phyloP scores from a whole-genome alignment of 225 moss, liverwort and hornwort species.

The Neckera pumila region DNA sequence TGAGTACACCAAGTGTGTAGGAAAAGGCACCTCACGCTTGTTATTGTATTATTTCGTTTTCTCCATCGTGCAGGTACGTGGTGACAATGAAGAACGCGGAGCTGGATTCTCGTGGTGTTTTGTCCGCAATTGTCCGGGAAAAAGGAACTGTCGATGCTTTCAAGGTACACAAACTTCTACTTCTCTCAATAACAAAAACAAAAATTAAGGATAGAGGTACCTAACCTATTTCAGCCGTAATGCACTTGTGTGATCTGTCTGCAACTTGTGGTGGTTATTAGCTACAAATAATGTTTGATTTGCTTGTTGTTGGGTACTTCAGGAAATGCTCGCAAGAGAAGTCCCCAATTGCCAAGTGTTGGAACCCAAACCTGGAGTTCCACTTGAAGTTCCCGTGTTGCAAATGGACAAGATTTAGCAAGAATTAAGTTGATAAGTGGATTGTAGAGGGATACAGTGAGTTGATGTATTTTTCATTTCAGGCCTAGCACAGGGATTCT shows the following conservation, averaged over 20 bases:
- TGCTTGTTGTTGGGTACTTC: background rate
- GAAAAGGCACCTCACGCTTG: background rate
- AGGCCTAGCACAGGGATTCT: background rate
- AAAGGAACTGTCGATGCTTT: constrained; percentile 61
- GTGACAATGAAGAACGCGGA: constrained; percentile 94
- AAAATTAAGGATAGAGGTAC: background rate
- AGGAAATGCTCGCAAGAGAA: constrained; percentile 56
- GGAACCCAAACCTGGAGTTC: constrained; percentile 61
- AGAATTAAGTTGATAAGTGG: background rate
- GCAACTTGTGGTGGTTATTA: background rate
- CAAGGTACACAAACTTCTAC: constrained; percentile 24
- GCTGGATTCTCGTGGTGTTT: constrained; percentile 51
- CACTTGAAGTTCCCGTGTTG: constrained; percentile 47
- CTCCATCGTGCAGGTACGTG: constrained; percentile 40
- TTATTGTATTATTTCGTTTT: background rate
- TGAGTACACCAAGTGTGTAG: background rate
- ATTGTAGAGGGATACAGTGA: background rate
- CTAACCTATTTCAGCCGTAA: background rate
- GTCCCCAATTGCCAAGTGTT: constrained; percentile 49
- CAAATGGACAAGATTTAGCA: background rate
- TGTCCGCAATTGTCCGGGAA: constrained; percentile 46
- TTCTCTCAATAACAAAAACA: background rate
- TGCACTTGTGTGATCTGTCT: background rate
- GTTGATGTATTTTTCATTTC: background rate
- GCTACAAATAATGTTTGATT: background rate